Conservation (phyloP, 139 green algal species). For the Tetraselmis striata region DNA sequence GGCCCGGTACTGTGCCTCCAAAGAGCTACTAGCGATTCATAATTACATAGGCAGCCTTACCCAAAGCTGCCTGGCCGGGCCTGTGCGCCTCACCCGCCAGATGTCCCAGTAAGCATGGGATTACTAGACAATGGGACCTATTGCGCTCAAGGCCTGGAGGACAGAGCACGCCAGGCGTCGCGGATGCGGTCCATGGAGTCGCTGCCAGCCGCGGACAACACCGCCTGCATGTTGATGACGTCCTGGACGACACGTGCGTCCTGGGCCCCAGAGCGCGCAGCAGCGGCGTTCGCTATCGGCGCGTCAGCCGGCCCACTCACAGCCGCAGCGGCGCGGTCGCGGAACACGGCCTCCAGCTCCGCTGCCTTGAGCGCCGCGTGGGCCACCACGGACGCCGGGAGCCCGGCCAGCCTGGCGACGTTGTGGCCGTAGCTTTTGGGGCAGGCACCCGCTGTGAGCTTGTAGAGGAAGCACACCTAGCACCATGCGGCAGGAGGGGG, state of each 20-base stretch:
- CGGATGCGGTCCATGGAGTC: background rate
- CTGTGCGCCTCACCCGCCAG: too few species aligned
- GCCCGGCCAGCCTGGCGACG: conserved; percentile 86
- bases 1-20: too few species aligned
- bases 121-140: too few species aligned
- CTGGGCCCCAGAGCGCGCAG: background rate
- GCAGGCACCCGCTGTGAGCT: conserved; percentile 66
- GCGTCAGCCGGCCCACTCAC: too few species aligned
- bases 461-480: conserved; percentile 96
- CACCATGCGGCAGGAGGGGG: too few species aligned
- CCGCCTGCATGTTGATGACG: background rate
- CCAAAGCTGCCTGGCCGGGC: too few species aligned
- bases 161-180: background rate
- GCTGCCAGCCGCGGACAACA: background rate
- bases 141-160: too few species aligned
- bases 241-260: background rate
- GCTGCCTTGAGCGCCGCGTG: conserved; percentile 23
- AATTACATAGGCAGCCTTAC: too few species aligned
- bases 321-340: background rate
- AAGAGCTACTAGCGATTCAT: too few species aligned
- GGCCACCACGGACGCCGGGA: conserved; percentile 62
- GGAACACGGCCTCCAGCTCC: conserved; percentile 8
- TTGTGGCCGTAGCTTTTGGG: conserved; percentile 93
- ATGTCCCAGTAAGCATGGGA: too few species aligned
- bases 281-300: background rate